These are phyloP conservation scores for Fusarium sp. DNA, from an alignment of 2,329 filamentous ascomycete species.

Conservation along the genomic window DNA sequence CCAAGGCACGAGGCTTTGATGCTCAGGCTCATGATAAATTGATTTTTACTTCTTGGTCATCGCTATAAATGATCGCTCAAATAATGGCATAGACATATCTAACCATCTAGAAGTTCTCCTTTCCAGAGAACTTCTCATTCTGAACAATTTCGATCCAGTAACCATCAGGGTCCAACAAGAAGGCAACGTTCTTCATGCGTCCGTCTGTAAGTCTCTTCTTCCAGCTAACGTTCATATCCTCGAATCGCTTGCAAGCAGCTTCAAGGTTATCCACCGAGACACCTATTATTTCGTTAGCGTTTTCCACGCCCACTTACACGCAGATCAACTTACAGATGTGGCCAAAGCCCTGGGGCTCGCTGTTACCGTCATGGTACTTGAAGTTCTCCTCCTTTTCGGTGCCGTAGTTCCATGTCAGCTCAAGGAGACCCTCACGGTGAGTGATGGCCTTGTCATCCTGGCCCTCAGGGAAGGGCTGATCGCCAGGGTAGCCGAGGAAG, in stretches of 20 bases:
- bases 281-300: constrained; percentile 58
- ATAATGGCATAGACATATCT: neutral
- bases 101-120: constrained; percentile 61
- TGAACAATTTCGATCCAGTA: constrained; percentile 88
- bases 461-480: constrained; percentile 62
- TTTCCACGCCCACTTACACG: neutral
- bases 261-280: constrained; percentile 89
- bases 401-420: constrained; percentile 86
- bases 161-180: constrained; percentile 86
- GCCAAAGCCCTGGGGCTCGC: constrained; percentile 91
- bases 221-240: constrained; percentile 84
- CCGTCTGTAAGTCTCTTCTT: constrained; percentile 96
- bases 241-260: constrained; percentile 86
- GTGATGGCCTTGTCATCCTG: constrained; percentile 62
- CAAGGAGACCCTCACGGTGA: constrained; percentile 83
- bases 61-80: neutral
- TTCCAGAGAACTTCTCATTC: constrained; percentile 73
- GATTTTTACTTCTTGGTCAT: neutral
- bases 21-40: neutral
- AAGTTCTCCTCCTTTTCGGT: constrained; percentile 88
- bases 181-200: constrained; percentile 92
- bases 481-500: constrained; percentile 83
- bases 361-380: constrained; percentile 92
- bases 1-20: neutral
- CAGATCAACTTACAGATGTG: constrained; percentile 77